Evolutionary conservation across 78 protist species (phyloP), one percentile per base, ranked within the genome.

Genomic region (Paulinella micropora): DNA sequence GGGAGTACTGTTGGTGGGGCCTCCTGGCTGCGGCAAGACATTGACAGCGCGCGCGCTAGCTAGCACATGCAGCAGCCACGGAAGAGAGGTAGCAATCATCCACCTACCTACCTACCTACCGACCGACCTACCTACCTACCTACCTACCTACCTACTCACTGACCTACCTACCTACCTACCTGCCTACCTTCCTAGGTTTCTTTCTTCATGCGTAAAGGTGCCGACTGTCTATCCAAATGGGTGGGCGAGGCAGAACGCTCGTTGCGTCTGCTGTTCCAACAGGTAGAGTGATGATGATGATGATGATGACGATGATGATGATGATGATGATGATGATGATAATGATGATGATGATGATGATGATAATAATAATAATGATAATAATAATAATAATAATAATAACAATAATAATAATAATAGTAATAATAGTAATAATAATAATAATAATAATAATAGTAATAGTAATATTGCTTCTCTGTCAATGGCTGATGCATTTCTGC

Each of bases 131-230:
- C 77, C 23, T 64, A 28, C 23, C 23, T 64, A 28, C 15, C 23
- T 28, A 15, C 23, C 23, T 15, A 64, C 23, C 34, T 15, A n/a
- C 15, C 34, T 23, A 23, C 23, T 64, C 23, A 28, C 77, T 64
- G 34, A 64, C 77, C 15, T 64, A 28, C 34, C 15, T 23, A 64
- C 77, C 23, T 64, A 28, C 23, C 23, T 64, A 28, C 15, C 23
- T 28, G 34, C 23, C 23, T 15, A 64, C 23, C 34, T 15, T 64
- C 15, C 77, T 64, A 64, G 77, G 77, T 91, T 35, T 23, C 91
- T 34, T 91, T 93, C 89, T 93, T 92, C 90, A 91, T 93, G 92
- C 91, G 95, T 37, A 93, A 92, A 84, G 94, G 95, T 36, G 87
- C 93, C 31, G 94, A 92, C 87, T 83, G 82, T 41, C 88, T 92